A percentile compares a stretch with the other conserved stretches of the same genome.
These are phyloP conservation scores for Candida dubliniensis DNA, from an alignment of 1,139 yeast species.

Conservation along the genomic window DNA sequence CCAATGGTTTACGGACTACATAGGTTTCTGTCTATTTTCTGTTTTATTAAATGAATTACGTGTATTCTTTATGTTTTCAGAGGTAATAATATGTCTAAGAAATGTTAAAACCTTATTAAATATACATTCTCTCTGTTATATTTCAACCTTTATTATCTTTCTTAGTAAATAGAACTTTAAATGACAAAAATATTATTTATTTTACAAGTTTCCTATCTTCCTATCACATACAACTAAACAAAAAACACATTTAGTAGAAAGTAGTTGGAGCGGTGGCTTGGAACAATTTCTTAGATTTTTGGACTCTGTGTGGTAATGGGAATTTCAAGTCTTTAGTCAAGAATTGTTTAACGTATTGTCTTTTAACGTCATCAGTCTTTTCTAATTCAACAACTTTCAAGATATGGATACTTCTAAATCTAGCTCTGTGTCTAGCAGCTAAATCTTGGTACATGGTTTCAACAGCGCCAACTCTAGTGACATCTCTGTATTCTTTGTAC, in stretches of 20 bases:
- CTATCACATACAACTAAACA: not conserved
- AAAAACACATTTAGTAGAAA: constrained; percentile 63
- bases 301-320: constrained; percentile 99
- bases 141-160: not conserved
- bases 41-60: not conserved
- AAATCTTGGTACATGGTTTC: constrained; percentile 98
- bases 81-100: constrained; percentile 1
- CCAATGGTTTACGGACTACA: too few relatives aligned
- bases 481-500: constrained; percentile 99
- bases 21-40: too few relatives aligned
- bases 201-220: not conserved
- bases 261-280: constrained; percentile 95
- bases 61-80: not conserved
- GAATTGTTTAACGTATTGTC: constrained; percentile 98
- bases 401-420: constrained; percentile 99
- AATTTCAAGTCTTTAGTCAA: constrained; percentile 93
- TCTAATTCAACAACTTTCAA: constrained; percentile 98
- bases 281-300: constrained; percentile 84
- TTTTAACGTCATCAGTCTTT: constrained; percentile 97
- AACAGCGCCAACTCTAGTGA: constrained; percentile 98
- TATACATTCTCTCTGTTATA: not conserved
- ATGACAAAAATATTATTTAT: not conserved
- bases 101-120: not conserved
- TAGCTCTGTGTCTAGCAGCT: constrained; percentile 99
- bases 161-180: not conserved